These are phyloP conservation scores for Apophysomyces elegans DNA, from an alignment of 371 early-diverging fungal species.

Conservation along the genomic window DNA sequence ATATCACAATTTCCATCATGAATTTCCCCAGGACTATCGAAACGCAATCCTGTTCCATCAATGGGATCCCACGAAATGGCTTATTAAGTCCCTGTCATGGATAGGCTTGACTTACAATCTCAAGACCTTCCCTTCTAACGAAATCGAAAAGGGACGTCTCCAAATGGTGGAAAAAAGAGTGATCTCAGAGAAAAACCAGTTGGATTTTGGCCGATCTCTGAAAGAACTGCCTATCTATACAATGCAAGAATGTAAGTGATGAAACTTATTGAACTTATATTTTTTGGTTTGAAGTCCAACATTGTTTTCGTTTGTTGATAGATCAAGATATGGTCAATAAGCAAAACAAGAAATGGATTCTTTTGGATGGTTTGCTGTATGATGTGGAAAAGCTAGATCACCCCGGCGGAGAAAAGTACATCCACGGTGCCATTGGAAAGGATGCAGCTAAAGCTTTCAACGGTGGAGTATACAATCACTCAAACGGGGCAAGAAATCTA, in stretches of 20 bases:
- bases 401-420: constrained; percentile 86
- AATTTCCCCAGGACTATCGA: constrained; percentile 96
- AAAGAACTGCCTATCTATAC: constrained; percentile 76
- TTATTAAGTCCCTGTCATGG: constrained; percentile 68
- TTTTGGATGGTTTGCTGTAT: constrained; percentile 89
- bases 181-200: constrained; percentile 53
- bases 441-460: constrained; percentile 88
- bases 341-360: constrained; percentile 75
- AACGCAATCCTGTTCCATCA: constrained; percentile 90
- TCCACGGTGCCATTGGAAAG: constrained; percentile 78
- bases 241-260: constrained; percentile 69
- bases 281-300: too few species aligned
- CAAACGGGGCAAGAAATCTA: constrained; percentile 83
- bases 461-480: constrained; percentile 88
- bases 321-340: constrained; percentile 57
- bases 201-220: constrained; percentile 79
- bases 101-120: constrained; percentile 88
- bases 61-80: constrained; percentile 97
- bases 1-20: constrained; percentile 93
- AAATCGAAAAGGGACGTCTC: constrained; percentile 84
- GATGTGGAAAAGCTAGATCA: constrained; percentile 92
- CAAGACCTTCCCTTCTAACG: constrained; percentile 89
- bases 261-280: background rate
- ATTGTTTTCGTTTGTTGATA: background rate
- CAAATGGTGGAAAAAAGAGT: constrained; percentile 87